Percentiles rank a stretch among this genome's conserved stretches.
Evolutionary conservation across 2,329 filamentous ascomycete species (phyloP).

Genomic region (Colletotrichum orbiculare): DNA sequence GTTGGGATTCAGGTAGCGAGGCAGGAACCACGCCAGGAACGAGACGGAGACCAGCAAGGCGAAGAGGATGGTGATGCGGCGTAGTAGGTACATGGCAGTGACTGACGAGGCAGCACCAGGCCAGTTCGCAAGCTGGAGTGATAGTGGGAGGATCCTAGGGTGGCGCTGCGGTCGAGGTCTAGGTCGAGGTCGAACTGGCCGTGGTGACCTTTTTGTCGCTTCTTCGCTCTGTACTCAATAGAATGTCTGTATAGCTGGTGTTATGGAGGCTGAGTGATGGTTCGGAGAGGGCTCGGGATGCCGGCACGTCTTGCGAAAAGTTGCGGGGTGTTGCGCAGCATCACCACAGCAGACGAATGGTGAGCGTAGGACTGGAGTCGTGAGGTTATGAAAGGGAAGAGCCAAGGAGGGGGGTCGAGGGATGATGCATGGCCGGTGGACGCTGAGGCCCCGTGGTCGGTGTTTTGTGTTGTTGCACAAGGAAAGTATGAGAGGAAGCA

Average conservation of each 20-base stretch:
- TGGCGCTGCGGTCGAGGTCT: not conserved
- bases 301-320: slow-evolving; percentile 31
- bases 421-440: slow-evolving; percentile 28
- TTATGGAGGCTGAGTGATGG: slow-evolving; percentile 33
- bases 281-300: slow-evolving; percentile 33
- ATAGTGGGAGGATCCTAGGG: not conserved
- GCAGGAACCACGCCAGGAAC: slow-evolving; percentile 62
- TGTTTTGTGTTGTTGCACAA: slow-evolving; percentile 30
- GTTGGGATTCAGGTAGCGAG: slow-evolving; percentile 70
- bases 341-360: slow-evolving; percentile 9
- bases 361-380: not conserved
- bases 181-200: slow-evolving; percentile 5
- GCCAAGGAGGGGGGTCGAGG: slow-evolving; percentile 22
- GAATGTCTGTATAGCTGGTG: not conserved
- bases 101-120: slow-evolving; percentile 25
- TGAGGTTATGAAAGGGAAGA: slow-evolving; percentile 5
- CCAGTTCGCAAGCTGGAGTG: slow-evolving; percentile 13
- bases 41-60: slow-evolving; percentile 56
- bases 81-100: slow-evolving; percentile 58
- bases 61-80: slow-evolving; percentile 53
- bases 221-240: slow-evolving; percentile 2
- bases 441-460: slow-evolving; percentile 34
- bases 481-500: slow-evolving; percentile 25
- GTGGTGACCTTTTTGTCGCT: slow-evolving; percentile 3
- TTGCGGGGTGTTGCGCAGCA: slow-evolving; percentile 31